These are phyloP conservation scores for Quercus berberidifolia DNA, from an alignment of 306 rosid genomes.

Conservation along the genomic window DNA sequence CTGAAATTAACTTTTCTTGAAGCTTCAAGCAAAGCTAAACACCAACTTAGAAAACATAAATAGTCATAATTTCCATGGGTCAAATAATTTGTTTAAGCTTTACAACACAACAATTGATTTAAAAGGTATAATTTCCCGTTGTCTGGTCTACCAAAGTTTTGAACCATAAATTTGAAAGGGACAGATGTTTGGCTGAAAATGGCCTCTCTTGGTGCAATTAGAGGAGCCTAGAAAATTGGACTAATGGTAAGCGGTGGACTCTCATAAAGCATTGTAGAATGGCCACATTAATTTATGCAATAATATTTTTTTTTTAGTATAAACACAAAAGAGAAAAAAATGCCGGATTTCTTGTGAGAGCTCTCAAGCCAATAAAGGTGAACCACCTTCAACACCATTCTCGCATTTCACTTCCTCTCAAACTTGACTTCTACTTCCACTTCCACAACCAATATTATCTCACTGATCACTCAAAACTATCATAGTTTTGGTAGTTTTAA, in stretches of 20 bases:
- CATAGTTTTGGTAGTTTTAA: conserved; percentile 3
- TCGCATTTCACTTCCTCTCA: conserved; percentile 37
- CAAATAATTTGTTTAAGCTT: too few species aligned
- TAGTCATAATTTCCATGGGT: too few species aligned
- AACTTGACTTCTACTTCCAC: too few species aligned
- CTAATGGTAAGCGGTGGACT: not conserved
- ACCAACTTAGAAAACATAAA: too few species aligned
- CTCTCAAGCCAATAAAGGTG: conserved; percentile 51
- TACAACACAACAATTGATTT: too few species aligned
- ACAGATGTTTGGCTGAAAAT: too few species aligned
- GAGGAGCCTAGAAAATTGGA: conserved; percentile 14
- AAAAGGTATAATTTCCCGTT: too few species aligned
- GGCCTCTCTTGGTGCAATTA: too few species aligned
- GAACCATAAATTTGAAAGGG: too few species aligned
- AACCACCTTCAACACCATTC: conserved; percentile 31
- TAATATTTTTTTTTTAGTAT: conserved; percentile 1
- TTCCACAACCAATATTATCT: not conserved
- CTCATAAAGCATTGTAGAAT: not conserved
- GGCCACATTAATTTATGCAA: conserved; percentile 1
- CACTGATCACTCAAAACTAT: conserved; percentile 1
- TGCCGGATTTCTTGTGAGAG: conserved; percentile 55
- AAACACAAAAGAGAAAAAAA: not conserved
- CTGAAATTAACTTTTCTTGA: too few species aligned
- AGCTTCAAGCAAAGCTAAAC: too few species aligned
- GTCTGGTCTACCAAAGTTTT: conserved; percentile 15